These are phyloP conservation scores for Babesia ovis DNA, from an alignment of 169 alveolate genomes.

Conservation along the genomic window DNA sequence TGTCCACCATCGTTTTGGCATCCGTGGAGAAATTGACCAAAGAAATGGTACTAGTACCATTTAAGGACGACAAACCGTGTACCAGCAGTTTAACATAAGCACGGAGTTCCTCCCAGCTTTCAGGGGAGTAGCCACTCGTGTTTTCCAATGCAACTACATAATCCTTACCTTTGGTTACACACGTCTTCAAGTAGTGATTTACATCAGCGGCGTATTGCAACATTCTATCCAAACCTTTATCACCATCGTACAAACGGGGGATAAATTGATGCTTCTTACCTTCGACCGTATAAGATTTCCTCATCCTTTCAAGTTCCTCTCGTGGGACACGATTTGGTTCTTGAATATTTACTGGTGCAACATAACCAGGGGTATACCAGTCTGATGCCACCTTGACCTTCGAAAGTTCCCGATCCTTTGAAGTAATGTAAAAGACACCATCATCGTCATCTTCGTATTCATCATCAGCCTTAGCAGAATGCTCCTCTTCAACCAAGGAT, in stretches of 20 bases:
- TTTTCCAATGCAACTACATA: background rate
- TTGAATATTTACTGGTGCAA: background rate
- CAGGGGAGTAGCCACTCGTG: background rate
- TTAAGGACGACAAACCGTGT: conserved; percentile 6
- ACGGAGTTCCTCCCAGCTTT: conserved; percentile 14
- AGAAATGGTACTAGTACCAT: conserved; percentile 19
- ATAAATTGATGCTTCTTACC: background rate
- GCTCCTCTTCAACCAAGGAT: background rate
- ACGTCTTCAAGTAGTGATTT: background rate
- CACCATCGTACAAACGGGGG: conserved; percentile 17
- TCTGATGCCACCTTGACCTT: conserved; percentile 5
- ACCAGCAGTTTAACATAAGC: conserved; percentile 24
- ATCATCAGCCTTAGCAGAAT: background rate
- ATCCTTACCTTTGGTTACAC: background rate
- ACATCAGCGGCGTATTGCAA: conserved; percentile 3
- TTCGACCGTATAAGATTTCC: background rate
- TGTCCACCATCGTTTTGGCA: background rate
- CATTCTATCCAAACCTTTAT: conserved; percentile 17
- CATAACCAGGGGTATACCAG: conserved; percentile 2
- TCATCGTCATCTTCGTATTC: conserved; percentile 35
- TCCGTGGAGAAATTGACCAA: conserved; percentile 9
- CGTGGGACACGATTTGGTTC: background rate
- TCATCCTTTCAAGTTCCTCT: conserved; percentile 2
- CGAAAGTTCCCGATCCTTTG: background rate
- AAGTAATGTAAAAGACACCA: background rate